Evolutionary conservation across 495 filamentous ascomycete genomes (phyloP).

Genomic region (Chlorociboria aeruginascens): DNA sequence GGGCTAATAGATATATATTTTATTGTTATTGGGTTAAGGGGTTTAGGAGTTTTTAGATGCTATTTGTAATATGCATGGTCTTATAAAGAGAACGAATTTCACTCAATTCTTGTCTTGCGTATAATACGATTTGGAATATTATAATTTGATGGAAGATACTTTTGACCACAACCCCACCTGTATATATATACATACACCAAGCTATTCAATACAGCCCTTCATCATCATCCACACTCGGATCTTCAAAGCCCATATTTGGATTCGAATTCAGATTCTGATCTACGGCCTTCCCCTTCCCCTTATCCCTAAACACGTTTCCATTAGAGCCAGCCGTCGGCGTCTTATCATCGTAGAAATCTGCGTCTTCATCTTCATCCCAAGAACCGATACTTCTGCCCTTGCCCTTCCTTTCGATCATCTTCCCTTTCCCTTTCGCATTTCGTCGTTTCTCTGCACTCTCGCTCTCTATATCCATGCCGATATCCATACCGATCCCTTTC

Average conservation of each 20-base stretch:
- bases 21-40: too few relatives aligned
- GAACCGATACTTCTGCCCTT: constrained; percentile 36
- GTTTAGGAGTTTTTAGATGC: too few relatives aligned
- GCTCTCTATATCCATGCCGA: too few relatives aligned
- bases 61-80: too few relatives aligned
- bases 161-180: background rate
- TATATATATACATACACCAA: background rate
- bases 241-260: constrained; percentile 5
- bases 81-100: too few relatives aligned
- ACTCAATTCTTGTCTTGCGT: too few relatives aligned
- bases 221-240: constrained; percentile 7
- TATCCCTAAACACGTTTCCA: background rate
- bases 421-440: constrained; percentile 28
- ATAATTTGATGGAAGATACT: background rate
- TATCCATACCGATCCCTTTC: constrained; percentile 38
- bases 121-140: too few relatives aligned
- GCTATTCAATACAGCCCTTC: constrained; percentile 6
- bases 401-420: constrained; percentile 30
- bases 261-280: background rate
- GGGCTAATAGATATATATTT: too few relatives aligned
- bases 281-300: constrained; percentile 10
- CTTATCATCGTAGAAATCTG: constrained; percentile 1
- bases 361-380: constrained; percentile 11
- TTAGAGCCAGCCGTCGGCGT: background rate
- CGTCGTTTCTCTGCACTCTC: constrained; percentile 6